Evolutionary conservation across 179 eudicot genomes (phyloP), one percentile per base, ranked within the genome.

Genomic region (Beta macrorhiza): DNA sequence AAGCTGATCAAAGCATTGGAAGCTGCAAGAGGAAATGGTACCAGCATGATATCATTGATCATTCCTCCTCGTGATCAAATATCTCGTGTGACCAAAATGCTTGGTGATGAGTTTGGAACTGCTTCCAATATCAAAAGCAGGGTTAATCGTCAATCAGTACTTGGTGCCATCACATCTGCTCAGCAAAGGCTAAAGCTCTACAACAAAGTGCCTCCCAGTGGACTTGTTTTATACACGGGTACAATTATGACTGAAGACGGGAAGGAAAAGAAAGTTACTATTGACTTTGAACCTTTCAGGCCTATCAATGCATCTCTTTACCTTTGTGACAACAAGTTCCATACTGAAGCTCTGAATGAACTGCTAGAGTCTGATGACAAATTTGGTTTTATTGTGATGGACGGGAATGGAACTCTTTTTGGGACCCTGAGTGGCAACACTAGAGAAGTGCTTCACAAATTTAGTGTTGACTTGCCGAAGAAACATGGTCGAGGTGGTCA

Each of bases 311-410:
- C 37, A 47, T 72, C 75, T 72, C 58, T 72, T 4, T 72, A 72
- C 75, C 75, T 72, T n/a, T 72, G 75, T 51, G 75, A 72, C 58
- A 72, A n/a, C 17, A 72, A n/a, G 58, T 72, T 72, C 7, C 75
- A 72, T 72, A 72, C 75, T 72, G 58, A 47, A 49, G 75, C 32
- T 2, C 58, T 72, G 15, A 49, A n/a, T 72, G 32, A 72, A 72
- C 37, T 72, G 57, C 75, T 72, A 4, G 75, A 74, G 29, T 74
- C 61, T 52, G 63, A 74, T 74, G 77, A 74, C 77, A 74, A 74
- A 37, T 37, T 37, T 37, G 42, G 77, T 63, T 55, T 74, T 29
- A 74, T 74, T 55, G 63, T 74, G 44, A 74, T 74, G 77, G 77
- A 74, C 56, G 63, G 63, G 20, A 74, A 22, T 74, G 77, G 77